Conservation (phyloP, 768 basidiomycete species). For the Lentinula lateritia region DNA sequence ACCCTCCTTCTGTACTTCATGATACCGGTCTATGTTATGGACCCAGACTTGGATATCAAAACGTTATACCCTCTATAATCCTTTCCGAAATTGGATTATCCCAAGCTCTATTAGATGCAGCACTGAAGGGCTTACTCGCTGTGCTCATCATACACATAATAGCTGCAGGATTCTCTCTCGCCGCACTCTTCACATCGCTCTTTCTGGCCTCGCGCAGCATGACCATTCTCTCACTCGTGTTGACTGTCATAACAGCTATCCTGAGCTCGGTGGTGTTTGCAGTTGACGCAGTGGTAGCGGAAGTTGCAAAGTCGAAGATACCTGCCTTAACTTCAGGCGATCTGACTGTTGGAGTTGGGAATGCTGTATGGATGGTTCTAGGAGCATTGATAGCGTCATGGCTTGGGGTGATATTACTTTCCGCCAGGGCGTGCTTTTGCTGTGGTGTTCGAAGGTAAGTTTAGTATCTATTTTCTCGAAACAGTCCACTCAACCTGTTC, state of each 20-base stretch:
- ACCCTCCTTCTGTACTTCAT: slow-evolving; percentile 30
- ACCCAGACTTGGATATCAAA: slow-evolving; percentile 61
- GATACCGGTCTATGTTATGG: slow-evolving; percentile 50
- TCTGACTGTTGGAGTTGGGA: slow-evolving; percentile 54
- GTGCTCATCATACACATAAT: slow-evolving; percentile 70
- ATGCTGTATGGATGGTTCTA: slow-evolving; percentile 70
- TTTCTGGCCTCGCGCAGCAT: slow-evolving; percentile 53
- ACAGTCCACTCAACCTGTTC: neutral
- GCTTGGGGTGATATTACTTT: slow-evolving; percentile 55
- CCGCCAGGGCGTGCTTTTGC: slow-evolving; percentile 61
- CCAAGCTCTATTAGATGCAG: slow-evolving; percentile 32
- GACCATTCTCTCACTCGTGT: slow-evolving; percentile 53
- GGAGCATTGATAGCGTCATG: slow-evolving; percentile 50
- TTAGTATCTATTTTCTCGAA: neutral
- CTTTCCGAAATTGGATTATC: slow-evolving; percentile 39
- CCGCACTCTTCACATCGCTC: slow-evolving; percentile 46
- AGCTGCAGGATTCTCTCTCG: slow-evolving; percentile 51
- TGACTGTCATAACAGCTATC: slow-evolving; percentile 52
- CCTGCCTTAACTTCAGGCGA: slow-evolving; percentile 26
- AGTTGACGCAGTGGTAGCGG: slow-evolving; percentile 56
- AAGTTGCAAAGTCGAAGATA: slow-evolving; percentile 44
- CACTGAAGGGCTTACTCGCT: slow-evolving; percentile 44
- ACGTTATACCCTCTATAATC: slow-evolving; percentile 42
- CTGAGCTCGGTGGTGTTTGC: slow-evolving; percentile 51
- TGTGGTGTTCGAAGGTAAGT: slow-evolving; percentile 52